Evolutionary conservation across 2,329 filamentous ascomycete genomes (phyloP).

Genomic region (Talaromyces islandicus): DNA sequence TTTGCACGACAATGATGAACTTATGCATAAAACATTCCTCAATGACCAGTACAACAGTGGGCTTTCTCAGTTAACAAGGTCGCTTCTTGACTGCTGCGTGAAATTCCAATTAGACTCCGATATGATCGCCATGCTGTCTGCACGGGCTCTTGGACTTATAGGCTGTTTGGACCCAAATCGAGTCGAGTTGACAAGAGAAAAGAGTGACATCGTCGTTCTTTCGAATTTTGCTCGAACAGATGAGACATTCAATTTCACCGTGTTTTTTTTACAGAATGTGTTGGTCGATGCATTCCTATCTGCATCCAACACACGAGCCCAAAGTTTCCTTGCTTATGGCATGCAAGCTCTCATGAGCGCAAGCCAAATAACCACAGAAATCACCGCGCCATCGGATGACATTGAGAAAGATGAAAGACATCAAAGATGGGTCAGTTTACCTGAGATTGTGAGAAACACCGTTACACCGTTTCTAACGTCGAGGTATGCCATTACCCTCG

Average conservation of each 20-base stretch:
- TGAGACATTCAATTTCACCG: slow-evolving; percentile 79
- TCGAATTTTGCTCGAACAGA: slow-evolving; percentile 75
- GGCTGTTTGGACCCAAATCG: slow-evolving; percentile 89
- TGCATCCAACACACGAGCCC: slow-evolving; percentile 76
- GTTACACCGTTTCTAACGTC: slow-evolving; percentile 86
- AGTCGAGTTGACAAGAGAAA: slow-evolving; percentile 71
- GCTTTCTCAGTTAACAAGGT: slow-evolving; percentile 64
- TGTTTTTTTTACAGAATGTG: slow-evolving; percentile 79
- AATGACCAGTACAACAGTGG: slow-evolving; percentile 78
- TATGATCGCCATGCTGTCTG: slow-evolving; percentile 66
- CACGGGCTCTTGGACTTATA: slow-evolving; percentile 78
- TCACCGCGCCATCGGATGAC: slow-evolving; percentile 46
- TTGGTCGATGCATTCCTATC: slow-evolving; percentile 89
- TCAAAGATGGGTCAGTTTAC: slow-evolving; percentile 70
- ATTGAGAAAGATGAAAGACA: slow-evolving; percentile 57
- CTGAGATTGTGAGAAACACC: slow-evolving; percentile 70
- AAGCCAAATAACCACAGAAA: slow-evolving; percentile 62
- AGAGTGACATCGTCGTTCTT: slow-evolving; percentile 76
- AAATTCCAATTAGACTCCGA: slow-evolving; percentile 66
- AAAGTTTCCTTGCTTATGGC: slow-evolving; percentile 86
- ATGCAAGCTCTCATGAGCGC: slow-evolving; percentile 87
- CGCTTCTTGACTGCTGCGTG: slow-evolving; percentile 77
- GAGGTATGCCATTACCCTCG: slow-evolving; percentile 66
- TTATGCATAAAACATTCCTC: slow-evolving; percentile 71
- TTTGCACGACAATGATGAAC: slow-evolving; percentile 65